Percentiles rank a stretch among this genome's conserved stretches.
These are phyloP conservation scores for Peribolospora kevripleyi DNA, from an alignment of 768 basidiomycete species.

Conservation along the genomic window DNA sequence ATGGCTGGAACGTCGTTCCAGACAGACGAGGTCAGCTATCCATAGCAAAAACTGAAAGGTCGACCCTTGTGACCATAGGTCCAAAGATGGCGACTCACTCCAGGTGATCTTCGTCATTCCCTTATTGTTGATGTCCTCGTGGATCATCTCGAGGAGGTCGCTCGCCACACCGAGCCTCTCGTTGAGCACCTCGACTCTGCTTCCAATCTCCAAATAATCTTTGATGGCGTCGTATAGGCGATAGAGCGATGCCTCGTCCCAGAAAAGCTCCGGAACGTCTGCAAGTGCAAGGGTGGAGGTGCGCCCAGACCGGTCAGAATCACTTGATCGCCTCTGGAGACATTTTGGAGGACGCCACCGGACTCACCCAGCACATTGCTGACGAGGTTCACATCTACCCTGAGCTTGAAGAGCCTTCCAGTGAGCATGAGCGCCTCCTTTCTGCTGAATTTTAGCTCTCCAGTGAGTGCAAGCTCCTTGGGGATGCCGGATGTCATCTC, in stretches of 20 bases:
- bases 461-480: slow-evolving; percentile 50
- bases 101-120: neutral
- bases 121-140: slow-evolving; percentile 69
- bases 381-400: slow-evolving; percentile 71
- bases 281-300: neutral
- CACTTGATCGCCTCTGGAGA: neutral
- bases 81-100: neutral
- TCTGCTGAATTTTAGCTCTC: slow-evolving; percentile 47
- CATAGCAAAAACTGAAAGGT: neutral
- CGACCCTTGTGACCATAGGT: no score
- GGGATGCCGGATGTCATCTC: slow-evolving; percentile 59
- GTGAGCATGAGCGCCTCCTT: slow-evolving; percentile 69
- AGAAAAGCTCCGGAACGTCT: slow-evolving; percentile 82
- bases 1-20: slow-evolving; percentile 55
- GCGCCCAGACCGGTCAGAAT: neutral
- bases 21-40: slow-evolving; percentile 38
- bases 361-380: slow-evolving; percentile 50
- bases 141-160: slow-evolving; percentile 58
- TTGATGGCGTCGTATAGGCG: slow-evolving; percentile 75
- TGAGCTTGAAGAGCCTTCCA: slow-evolving; percentile 58
- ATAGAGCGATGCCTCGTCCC: slow-evolving; percentile 75
- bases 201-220: slow-evolving; percentile 81
- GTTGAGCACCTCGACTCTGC: slow-evolving; percentile 58
- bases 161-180: slow-evolving; percentile 68
- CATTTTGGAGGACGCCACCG: neutral